Evolutionary conservation across 169 alveolate genomes (phyloP).

Genomic region (Perkinsus olseni): DNA sequence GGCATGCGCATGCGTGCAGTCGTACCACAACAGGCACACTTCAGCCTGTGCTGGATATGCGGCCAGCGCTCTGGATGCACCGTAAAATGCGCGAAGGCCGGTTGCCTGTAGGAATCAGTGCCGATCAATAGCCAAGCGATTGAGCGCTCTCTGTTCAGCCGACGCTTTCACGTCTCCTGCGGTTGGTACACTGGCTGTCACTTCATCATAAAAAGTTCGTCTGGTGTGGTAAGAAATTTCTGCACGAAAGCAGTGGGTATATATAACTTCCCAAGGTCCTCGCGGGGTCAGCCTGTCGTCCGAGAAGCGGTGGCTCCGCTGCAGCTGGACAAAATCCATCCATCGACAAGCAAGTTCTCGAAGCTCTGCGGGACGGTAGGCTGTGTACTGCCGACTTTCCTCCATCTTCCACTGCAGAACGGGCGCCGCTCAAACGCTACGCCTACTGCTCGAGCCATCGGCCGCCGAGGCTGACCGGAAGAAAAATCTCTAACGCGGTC

Average conservation of each 20-base stretch:
- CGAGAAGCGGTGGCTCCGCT: not conserved
- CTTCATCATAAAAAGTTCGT: not conserved
- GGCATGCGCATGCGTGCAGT: not conserved
- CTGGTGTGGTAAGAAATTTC: not conserved
- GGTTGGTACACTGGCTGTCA: not conserved
- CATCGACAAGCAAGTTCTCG: not conserved
- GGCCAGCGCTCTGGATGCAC: not conserved
- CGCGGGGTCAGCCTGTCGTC: not conserved
- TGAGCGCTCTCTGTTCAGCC: not conserved
- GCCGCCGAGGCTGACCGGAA: not conserved
- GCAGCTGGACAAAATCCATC: not conserved
- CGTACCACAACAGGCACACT: not conserved
- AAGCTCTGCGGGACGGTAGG: not conserved
- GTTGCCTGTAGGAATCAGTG: not conserved
- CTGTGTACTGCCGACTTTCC: not conserved
- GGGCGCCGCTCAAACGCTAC: not conserved
- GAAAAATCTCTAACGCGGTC: not conserved
- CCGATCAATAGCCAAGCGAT: not conserved
- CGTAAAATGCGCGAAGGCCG: not conserved
- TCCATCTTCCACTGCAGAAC: not conserved
- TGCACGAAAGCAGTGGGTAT: not conserved
- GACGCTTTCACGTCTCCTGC: not conserved
- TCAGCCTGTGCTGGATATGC: not conserved
- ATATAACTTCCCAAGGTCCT: not conserved
- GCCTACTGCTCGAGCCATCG: not conserved